Base-by-base conservation (phyloP, 169 alveolate genomes). In the Plasmodium gonderi region DNA sequence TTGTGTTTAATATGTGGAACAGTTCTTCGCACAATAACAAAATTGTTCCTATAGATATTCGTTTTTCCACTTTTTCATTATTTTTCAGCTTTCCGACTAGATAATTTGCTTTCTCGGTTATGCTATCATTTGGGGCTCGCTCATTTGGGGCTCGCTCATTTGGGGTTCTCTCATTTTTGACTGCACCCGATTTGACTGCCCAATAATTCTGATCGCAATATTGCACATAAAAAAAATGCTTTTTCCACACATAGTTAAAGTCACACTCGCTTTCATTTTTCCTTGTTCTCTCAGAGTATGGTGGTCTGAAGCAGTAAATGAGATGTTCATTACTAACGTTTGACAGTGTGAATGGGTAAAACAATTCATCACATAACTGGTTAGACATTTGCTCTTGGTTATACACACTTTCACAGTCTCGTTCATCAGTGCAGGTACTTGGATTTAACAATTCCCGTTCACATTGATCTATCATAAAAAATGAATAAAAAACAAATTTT, bases 1-100 rank as follows among this genome's bases (percentile, higher is more conserved):
- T 47, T 47, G 49, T 69, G 51, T 69, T 82, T 69, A 69, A 17
- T 38, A 82, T 54, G 29, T 51, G 17, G 54, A 82, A 67, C 26
- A 82, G 42, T 82, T 82, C 80, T 54, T 82, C 92, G 42, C 92
- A 82, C 76, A 82, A 54, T 2, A 82, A 47, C 33, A 82, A 33
- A 33, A 82, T 64, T 23, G 81, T 26, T 36, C 14, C 54, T 5
- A 82, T 33, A 29, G 67, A 45, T 47, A 82, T 69, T 2, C 26
- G 40, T 31, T 54, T 45, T 20, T 82, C 49, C 12, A 82, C 76
- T 44, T 82, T 67, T 20, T 38, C 75, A 54, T 17, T 82, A 0
- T 42, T 29, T 69, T 69, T 20, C 0, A 82, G 14, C 42, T 82
- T 69, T 20, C 47, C 36, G 7, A 69, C 42, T 45, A 82, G 20